Evolutionary conservation across 2,329 filamentous ascomycete genomes (phyloP).

Genomic region (Ciborinia camelliae): DNA sequence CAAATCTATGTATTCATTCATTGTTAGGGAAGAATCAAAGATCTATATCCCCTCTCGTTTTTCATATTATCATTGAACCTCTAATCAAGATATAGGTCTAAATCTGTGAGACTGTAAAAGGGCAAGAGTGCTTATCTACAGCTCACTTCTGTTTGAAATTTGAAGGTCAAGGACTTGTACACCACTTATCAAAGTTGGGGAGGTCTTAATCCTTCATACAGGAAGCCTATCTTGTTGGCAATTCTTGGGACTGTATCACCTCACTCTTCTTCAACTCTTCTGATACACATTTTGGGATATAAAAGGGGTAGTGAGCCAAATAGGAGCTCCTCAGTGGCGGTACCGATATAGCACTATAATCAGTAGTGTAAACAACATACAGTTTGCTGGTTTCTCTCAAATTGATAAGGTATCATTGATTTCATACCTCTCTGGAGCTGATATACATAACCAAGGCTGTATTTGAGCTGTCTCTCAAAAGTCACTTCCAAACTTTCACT

Average conservation of each 20-base stretch:
- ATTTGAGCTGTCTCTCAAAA: background rate
- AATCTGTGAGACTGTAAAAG: constrained; percentile 3
- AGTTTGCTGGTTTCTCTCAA: background rate
- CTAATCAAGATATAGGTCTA: background rate
- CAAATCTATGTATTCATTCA: background rate
- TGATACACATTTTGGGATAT: background rate
- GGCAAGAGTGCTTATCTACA: constrained; percentile 2
- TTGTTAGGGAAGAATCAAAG: background rate
- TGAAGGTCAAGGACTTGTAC: background rate
- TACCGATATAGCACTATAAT: background rate
- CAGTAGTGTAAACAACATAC: background rate
- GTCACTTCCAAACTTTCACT: background rate
- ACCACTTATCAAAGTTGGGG: background rate
- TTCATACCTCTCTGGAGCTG: background rate
- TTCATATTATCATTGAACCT: background rate
- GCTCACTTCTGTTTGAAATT: background rate
- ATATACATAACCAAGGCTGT: background rate
- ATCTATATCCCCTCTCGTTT: background rate
- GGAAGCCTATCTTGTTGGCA: background rate
- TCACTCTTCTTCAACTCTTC: background rate
- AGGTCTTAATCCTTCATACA: background rate
- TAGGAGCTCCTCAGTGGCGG: background rate
- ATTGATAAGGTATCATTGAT: background rate
- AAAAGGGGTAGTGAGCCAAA: background rate
- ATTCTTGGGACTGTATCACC: background rate